Percentiles rank a stretch among this genome's conserved stretches.
phyloP scores from a whole-genome alignment of 768 basidiomycete genomes.

The Boletus vermiculosoides region DNA sequence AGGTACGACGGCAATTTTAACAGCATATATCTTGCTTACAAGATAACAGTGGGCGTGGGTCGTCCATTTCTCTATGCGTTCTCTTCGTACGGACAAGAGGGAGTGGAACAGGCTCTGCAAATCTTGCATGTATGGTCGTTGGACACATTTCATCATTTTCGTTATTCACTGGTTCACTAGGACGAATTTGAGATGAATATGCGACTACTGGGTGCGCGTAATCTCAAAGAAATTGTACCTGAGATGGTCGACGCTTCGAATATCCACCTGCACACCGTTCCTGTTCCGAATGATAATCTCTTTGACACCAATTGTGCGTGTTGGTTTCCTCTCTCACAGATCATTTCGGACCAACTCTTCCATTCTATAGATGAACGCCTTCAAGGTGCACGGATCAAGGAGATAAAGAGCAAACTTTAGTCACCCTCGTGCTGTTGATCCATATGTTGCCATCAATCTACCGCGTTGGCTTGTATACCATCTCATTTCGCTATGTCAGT shows the following conservation, averaged over 20 bases:
- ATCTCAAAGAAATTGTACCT: conserved; percentile 74
- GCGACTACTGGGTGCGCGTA: conserved; percentile 84
- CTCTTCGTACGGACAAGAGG: conserved; percentile 85
- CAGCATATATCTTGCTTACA: conserved; percentile 9
- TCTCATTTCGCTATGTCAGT: background rate
- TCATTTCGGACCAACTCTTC: background rate
- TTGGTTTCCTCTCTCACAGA: background rate
- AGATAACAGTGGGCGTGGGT: conserved; percentile 65
- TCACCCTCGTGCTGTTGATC: background rate
- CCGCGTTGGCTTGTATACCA: background rate
- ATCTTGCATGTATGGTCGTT: conserved; percentile 60
- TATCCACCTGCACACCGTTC: conserved; percentile 60
- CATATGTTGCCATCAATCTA: background rate
- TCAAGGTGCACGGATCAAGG: conserved; percentile 41
- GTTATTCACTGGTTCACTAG: conserved; percentile 38
- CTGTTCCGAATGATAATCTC: conserved; percentile 70
- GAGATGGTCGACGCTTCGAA: conserved; percentile 88
- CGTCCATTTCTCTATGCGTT: conserved; percentile 88
- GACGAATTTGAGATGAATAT: conserved; percentile 99
- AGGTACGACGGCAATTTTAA: conserved; percentile 36
- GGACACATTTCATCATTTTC: background rate
- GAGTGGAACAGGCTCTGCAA: conserved; percentile 78
- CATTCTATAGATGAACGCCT: conserved; percentile 42
- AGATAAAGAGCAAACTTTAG: conserved; percentile 40
- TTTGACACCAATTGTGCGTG: conserved; percentile 80